Base-by-base conservation (phyloP, 495 filamentous ascomycete genomes). In the Trichocladium antarcticum region DNA sequence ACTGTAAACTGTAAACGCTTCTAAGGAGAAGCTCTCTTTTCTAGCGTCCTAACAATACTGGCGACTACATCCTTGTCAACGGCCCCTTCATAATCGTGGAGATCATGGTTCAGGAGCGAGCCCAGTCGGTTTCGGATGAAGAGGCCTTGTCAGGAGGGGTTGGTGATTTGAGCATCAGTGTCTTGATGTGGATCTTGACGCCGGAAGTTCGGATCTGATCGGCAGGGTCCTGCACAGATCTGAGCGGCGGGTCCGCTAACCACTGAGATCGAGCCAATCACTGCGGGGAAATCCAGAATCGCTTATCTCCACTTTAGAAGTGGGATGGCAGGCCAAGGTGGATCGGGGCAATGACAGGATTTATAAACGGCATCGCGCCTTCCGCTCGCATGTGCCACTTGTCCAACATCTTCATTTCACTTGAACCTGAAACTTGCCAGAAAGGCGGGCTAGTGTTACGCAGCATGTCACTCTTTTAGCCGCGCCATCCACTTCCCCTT, bases 341-440 rank as follows among this genome's bases (percentile, higher is more conserved):
- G 31, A n/a, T 32, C 36, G 19, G 37, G 15, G 1, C 15, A 5
- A 40, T 37, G 45, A 47, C 36, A 39, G 16, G 45, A 47, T 40
- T 47, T 32, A 4, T 40, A 34, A 39, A 39, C 45, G 5, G n/a
- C 24, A 47, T 47, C 8, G 27, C 45, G 37, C 27, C 36, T 40
- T 47, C 45, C 8, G 5, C 35, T 16, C 5, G 10, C 5, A 5
- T 14, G 2, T 32, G 5, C 11, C 10, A 32, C 11, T 5, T 11
- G 9, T 10, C 31, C 3, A 6, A 14, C 31, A 10, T 14, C 9
- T 32, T 14, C 10, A 5, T 10, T 3, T 2, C 31, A 14, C 31
- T 32, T 10, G 9, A 4, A 32, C 3, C 10, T 10, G 31, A 32
- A 2, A 14, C 9, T 10, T 32, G 31, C 31, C 12, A 32, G 11